Percentiles rank a stretch among this genome's conserved stretches.
phyloP scores from a whole-genome alignment of 2,329 filamentous ascomycete genomes.

The Pseudogymnoascus sp. region DNA sequence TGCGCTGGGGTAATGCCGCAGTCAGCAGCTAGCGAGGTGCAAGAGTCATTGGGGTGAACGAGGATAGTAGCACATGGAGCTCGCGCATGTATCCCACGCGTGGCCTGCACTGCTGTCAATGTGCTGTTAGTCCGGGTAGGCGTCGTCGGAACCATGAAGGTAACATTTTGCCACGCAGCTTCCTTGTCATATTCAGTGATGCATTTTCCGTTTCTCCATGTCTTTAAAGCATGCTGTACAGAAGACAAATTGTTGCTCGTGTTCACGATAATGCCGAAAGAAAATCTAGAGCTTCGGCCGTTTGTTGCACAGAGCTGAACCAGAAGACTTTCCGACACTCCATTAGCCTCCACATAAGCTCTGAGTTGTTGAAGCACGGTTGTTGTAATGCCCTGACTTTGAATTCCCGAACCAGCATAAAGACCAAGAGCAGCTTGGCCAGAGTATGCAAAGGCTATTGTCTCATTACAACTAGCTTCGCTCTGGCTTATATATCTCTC shows the following conservation, averaged over 20 bases:
- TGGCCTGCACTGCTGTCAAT: not conserved
- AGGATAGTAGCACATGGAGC: slow-evolving; percentile 26
- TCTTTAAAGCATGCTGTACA: not conserved
- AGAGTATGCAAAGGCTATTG: slow-evolving; percentile 7
- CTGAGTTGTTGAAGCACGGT: not conserved
- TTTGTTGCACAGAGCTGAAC: slow-evolving; percentile 5
- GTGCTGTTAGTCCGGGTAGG: not conserved
- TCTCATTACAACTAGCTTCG: not conserved
- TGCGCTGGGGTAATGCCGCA: slow-evolving; percentile 35
- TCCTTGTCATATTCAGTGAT: not conserved
- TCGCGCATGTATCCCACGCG: slow-evolving; percentile 14
- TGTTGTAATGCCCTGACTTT: not conserved
- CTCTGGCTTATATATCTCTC: not conserved
- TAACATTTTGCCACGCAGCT: not conserved
- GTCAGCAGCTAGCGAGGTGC: slow-evolving; percentile 30
- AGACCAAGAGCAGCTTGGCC: not conserved
- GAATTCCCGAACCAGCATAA: not conserved
- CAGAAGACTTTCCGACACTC: not conserved
- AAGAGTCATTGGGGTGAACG: slow-evolving; percentile 32
- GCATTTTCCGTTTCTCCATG: not conserved
- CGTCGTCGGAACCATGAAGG: not conserved
- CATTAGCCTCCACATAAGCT: not conserved
- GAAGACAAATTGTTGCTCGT: not conserved
- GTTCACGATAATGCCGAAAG: not conserved
- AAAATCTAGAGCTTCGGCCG: not conserved